Evolutionary conservation across 164 flowering plant species (phyloP), one percentile per base, ranked within the genome.

Genomic region (Sedum album): DNA sequence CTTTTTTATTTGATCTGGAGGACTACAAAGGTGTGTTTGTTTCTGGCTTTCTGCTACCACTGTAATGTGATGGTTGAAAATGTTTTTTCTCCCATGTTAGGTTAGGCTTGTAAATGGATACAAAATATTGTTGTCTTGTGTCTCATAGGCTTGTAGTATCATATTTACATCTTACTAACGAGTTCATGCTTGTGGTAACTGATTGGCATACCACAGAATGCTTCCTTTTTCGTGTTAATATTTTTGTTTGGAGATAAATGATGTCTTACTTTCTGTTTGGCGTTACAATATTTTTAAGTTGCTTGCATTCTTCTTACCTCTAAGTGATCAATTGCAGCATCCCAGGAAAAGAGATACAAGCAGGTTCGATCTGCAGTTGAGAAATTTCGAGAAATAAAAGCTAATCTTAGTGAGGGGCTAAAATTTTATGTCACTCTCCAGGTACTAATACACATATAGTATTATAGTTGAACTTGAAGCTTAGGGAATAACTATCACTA

Each of bases 361-460:
- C 96, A 95, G 75, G 86, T 95, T 71, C 79, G 82, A 69, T 96
- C 97, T 77, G 97, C 97, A 57, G 77, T 89, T 39, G 81, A 89
- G 17, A 90, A 92, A 77, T 92, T 70, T 66, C 82, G 88, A 65
- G 99, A 95, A 80, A 89, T 95, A 66, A 95, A 90, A 79, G 99
- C 92, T 36, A 90, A 92, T 78, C 85, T 90, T 67, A 92, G 90
- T 60, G 97, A 95, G 77, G 99, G 97, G 25, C 73, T 95, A 74
- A 95, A 92, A 30, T 57, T 57, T 28, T 57, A 57, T 57, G 35
- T 57, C 62, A 57, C 62, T 57, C 33, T 57, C 33, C 62, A 28
- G 62, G 62, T 57, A 57, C 26, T n/a, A 57, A 35, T 35, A 35
- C 7, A 3, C 38, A 35, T 35, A 35, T 35, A n/a, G n/a, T n/a